phyloP scores from a whole-genome alignment of 345 rosid genomes.

The Gossypium ekmanianum region DNA sequence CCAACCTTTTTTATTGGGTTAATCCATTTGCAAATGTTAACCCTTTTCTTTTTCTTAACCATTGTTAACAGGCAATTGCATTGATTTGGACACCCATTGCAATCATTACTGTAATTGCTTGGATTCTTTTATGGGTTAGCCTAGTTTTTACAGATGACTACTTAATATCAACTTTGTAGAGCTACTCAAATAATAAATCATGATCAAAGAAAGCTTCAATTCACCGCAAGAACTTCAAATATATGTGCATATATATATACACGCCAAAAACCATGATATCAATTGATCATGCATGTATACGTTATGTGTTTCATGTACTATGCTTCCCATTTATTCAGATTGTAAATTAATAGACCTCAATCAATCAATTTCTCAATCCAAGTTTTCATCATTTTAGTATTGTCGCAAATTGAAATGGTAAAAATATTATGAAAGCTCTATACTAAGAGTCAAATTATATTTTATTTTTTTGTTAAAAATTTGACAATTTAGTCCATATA shows the following conservation, averaged over 20 bases:
- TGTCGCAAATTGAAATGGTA: no score
- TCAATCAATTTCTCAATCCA: no score
- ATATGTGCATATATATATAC: neutral
- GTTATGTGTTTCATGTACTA: neutral
- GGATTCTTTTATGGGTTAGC: slow-evolving; percentile 41
- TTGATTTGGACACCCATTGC: slow-evolving; percentile 57
- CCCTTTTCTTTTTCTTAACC: neutral
- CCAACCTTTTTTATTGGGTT: neutral
- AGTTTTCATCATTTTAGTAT: no score
- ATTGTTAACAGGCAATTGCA: slow-evolving; percentile 39
- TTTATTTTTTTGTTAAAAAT: no score
- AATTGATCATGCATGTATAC: neutral
- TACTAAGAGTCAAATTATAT: no score
- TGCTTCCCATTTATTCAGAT: neutral
- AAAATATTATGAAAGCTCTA: no score
- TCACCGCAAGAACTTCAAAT: neutral
- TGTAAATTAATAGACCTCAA: no score
- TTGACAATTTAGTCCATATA: no score
- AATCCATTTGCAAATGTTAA: neutral
- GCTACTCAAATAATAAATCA: neutral
- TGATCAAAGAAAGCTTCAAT: slow-evolving; percentile 2
- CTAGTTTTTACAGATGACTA: slow-evolving; percentile 35
- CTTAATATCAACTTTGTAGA: slow-evolving; percentile 25
- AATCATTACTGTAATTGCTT: slow-evolving; percentile 27
- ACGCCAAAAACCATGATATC: neutral